Evolutionary conservation across 345 rosid genomes (phyloP).

Genomic region (Moricandia arvensis): DNA sequence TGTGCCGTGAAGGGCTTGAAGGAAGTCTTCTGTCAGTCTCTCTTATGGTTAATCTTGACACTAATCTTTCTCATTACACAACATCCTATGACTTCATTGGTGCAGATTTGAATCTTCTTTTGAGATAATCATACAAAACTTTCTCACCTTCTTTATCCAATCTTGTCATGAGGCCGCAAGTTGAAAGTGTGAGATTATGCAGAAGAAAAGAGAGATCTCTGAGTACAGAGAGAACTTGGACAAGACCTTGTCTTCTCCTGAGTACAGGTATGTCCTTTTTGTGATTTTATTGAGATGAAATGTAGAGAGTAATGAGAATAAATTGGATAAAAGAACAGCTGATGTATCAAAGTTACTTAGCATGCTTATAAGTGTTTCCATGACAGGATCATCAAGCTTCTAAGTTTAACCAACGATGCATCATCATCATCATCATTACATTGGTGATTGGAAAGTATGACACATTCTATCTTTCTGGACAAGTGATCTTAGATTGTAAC

Average conservation of each 20-base stretch:
- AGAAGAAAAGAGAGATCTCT: conserved; percentile 46
- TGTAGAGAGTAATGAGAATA: conserved; percentile 53
- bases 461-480: background rate
- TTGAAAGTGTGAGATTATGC: conserved; percentile 45
- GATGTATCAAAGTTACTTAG: conserved; percentile 69
- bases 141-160: no score
- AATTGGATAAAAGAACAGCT: conserved; percentile 53
- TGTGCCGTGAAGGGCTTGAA: no score
- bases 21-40: no score
- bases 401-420: conserved; percentile 14
- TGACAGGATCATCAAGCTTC: conserved; percentile 8
- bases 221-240: conserved; percentile 77
- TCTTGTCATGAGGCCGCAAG: background rate
- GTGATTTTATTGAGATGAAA: background rate
- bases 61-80: no score
- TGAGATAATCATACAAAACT: no score
- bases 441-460: conserved; percentile 85
- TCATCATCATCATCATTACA: conserved; percentile 25
- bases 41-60: no score
- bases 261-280: conserved; percentile 44
- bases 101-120: no score
- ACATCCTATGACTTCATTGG: no score
- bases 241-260: conserved; percentile 70
- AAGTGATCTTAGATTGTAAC: background rate
- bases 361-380: conserved; percentile 69